Evolutionary conservation across 495 filamentous ascomycete species (phyloP), one percentile per base, ranked within the genome.

Genomic region (Talaromyces stipitatus): DNA sequence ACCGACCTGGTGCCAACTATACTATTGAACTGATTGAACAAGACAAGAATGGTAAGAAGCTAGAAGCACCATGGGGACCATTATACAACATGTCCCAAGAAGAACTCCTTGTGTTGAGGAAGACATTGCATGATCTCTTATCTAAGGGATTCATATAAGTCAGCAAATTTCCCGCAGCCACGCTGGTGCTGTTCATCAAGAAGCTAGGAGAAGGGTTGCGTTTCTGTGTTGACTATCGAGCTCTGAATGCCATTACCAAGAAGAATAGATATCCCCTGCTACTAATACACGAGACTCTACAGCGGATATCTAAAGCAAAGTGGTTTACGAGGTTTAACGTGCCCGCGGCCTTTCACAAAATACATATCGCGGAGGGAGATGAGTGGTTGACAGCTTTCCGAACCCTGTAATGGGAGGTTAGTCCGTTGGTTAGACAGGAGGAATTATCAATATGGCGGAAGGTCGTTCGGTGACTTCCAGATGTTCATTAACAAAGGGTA

Each of bases 321-420:
- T 50, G 18, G 20, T 50, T 50, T 26, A 27, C 20, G 1, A 46
- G 52, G 27, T 36, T 50, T 33, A 24, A 57, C 32, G 32, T 57
- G 12, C 18, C 32, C 30, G 41, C 12, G 20, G 45, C 26, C 2
- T 57, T 50, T 23, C 11, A 50, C 20, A 46, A 50, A 14, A 30
- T 57, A 18, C 28, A 16, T 20, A 57, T 57, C 12, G n/a, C 20
- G 4, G 28, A 50, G 32, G 14, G 29, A 18, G 45, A 57, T 36
- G 26, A 57, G 22, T 50, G 28, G 22, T 11, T 26, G 16, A 57
- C 20, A 50, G 55, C 45, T 11, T 57, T 57, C n/a, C n/a, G n/a
- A n/a, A n/a, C n/a, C n/a, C n/a, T n/a, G n/a, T n/a, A n/a, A n/a
- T n/a, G n/a, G n/a, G n/a, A n/a, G n/a, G n/a, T n/a, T n/a, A n/a